These are phyloP conservation scores for Penicillium sp. DNA, from an alignment of 2,329 filamentous ascomycete species.

Conservation along the genomic window DNA sequence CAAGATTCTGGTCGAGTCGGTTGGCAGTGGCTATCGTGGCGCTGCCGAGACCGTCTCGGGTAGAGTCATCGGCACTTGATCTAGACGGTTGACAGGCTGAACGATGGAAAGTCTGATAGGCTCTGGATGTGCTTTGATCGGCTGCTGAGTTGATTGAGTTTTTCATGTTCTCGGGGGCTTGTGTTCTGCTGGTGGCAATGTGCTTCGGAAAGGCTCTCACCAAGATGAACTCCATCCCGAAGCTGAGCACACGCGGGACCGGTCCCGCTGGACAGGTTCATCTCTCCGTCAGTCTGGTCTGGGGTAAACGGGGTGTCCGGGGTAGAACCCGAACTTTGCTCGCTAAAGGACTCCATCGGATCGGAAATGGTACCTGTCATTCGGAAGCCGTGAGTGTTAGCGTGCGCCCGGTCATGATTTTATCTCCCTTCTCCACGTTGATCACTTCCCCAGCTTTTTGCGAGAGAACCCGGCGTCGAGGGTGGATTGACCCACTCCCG, in stretches of 20 bases:
- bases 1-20: neutral
- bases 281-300: neutral
- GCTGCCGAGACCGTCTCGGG: slow-evolving; percentile 1
- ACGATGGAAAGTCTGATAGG: too few species aligned
- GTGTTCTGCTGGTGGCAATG: neutral
- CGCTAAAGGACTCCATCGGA: neutral
- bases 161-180: neutral
- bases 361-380: neutral
- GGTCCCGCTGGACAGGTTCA: neutral
- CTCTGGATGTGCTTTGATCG: neutral
- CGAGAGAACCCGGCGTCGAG: neutral
- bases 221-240: too few species aligned
- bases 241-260: neutral
- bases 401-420: neutral
- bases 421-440: neutral
- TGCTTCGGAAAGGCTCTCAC: too few species aligned
- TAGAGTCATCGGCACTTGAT: slow-evolving; percentile 11
- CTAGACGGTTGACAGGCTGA: neutral
- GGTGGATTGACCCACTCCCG: neutral
- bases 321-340: neutral
- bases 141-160: neutral
- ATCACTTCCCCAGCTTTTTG: neutral
- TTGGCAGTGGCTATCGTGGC: neutral
- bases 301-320: neutral
- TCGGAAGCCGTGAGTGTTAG: neutral